phyloP scores from a whole-genome alignment of 768 basidiomycete species.

The Podaxis mareebaensis region DNA sequence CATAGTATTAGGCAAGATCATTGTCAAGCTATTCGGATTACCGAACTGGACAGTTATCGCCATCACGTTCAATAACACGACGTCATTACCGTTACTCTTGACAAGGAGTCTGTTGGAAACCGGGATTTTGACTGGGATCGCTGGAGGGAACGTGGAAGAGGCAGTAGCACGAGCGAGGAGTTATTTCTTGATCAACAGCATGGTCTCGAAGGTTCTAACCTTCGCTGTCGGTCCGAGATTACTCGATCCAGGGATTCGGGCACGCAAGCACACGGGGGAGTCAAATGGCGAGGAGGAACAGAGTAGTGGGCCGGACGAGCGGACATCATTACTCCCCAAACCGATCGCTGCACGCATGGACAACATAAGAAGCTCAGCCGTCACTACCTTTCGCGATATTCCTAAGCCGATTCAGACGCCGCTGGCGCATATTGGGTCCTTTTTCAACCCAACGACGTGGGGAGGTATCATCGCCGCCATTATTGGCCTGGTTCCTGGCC shows the following conservation, averaged over 20 bases:
- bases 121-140: conserved; percentile 7
- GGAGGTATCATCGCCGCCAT: conserved; percentile 11
- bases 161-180: conserved; percentile 13
- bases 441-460: conserved; percentile 15
- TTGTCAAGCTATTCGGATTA: conserved; percentile 6
- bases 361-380: background rate
- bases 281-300: background rate
- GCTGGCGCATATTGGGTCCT: background rate
- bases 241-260: background rate
- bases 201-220: conserved; percentile 15
- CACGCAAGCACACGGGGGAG: background rate
- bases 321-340: background rate
- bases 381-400: background rate
- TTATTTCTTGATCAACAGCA: conserved; percentile 17
- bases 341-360: background rate
- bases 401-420: background rate
- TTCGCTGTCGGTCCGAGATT: conserved; percentile 11
- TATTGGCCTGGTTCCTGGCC: conserved; percentile 4
- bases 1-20: conserved; percentile 7
- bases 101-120: conserved; percentile 14
- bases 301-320: background rate
- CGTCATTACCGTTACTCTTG: conserved; percentile 16
- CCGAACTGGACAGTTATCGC: conserved; percentile 14
- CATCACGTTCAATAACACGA: conserved; percentile 16
- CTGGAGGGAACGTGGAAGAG: conserved; percentile 3